Evolutionary conservation across 768 basidiomycete species (phyloP).

Genomic region (Terana coerulea): DNA sequence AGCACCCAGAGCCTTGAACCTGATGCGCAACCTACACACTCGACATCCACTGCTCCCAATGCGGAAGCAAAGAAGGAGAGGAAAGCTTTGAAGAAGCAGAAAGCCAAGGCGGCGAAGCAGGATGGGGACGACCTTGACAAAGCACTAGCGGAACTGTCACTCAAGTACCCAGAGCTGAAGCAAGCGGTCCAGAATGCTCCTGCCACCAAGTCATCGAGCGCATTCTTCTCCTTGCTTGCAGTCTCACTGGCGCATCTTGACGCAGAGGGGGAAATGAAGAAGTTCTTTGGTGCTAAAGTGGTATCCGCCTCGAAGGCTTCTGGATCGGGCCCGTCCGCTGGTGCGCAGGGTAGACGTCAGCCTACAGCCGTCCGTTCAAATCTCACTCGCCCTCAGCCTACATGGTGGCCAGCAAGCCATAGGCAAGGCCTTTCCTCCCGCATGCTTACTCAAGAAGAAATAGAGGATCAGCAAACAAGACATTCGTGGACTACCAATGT

Average conservation of each 20-base stretch:
- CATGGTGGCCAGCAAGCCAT: conserved; percentile 69
- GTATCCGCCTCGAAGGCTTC: conserved; percentile 56
- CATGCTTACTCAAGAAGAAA: conserved; percentile 52
- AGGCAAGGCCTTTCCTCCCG: conserved; percentile 74
- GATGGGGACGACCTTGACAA: conserved; percentile 78
- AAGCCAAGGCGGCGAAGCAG: conserved; percentile 54
- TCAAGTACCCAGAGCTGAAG: conserved; percentile 63
- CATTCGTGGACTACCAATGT: conserved; percentile 35
- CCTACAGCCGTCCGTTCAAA: conserved; percentile 54
- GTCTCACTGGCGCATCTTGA: conserved; percentile 85
- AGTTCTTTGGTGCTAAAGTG: conserved; percentile 92
- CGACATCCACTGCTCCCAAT: conserved; percentile 7
- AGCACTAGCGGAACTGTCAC: conserved; percentile 78
- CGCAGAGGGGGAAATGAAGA: conserved; percentile 84
- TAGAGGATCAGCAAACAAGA: conserved; percentile 36
- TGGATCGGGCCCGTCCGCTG: conserved; percentile 31
- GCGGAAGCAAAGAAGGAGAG: conserved; percentile 41
- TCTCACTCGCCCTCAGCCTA: conserved; percentile 70
- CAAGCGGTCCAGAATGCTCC: conserved; percentile 29
- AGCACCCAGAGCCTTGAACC: not conserved
- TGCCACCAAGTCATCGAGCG: conserved; percentile 28
- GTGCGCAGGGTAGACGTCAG: conserved; percentile 37
- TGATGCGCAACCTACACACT: not conserved
- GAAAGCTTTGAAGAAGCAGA: conserved; percentile 56
- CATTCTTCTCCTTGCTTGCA: conserved; percentile 55